Evolutionary conservation across 768 basidiomycete species (phyloP), one percentile per base, ranked within the genome.

Genomic region (Suillus weaverae): DNA sequence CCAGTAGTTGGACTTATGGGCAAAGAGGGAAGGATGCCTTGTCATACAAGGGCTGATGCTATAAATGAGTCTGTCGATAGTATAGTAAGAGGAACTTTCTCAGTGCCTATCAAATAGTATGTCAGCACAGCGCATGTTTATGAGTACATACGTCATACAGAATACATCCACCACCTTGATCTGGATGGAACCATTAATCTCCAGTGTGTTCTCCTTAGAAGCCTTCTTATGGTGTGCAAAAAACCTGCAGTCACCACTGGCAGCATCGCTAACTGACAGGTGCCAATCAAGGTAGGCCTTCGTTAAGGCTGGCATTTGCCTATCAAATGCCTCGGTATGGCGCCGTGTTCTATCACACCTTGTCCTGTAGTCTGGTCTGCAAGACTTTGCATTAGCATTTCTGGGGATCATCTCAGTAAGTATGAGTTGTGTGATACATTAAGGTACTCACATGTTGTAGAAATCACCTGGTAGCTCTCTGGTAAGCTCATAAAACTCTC

Each of bases 21-120:
- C 3, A 54, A 66, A 36, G 61, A 66, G 30, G 65, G 65, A 13
- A 66, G 32, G 2, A 66, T 1, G 1, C 65, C 65, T 44, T 62
- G 65, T 7, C 62, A 16, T 7, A 62, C 38, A 30, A 66, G 53
- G 0, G 65, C 62, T 4, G 62, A 66, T 30, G 54, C 65, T 26
- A 62, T 32, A 26, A 51, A 62, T 1, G 11, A 16, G n/a, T 62
- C 61, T 5, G 22, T 44, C 1, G 62, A 54, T 18, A 41, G 22
- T 26, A 66, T 66, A 1, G 35, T 32, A 20, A 56, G 26, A 57
- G 51, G 2, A n/a, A n/a, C n/a, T 41, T 39, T 16, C 8, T 62
- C 35, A 41, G 60, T 55, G 30, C 39, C 65, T 62, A 53, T 35
- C 35, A 14, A 3, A 1, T 16, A 41, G 8, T 35, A 35, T 14